A percentile compares a stretch with the other conserved stretches of the same genome.
phyloP scores from a whole-genome alignment of 2,329 filamentous ascomycete species.

The Clonostachys sp. region DNA sequence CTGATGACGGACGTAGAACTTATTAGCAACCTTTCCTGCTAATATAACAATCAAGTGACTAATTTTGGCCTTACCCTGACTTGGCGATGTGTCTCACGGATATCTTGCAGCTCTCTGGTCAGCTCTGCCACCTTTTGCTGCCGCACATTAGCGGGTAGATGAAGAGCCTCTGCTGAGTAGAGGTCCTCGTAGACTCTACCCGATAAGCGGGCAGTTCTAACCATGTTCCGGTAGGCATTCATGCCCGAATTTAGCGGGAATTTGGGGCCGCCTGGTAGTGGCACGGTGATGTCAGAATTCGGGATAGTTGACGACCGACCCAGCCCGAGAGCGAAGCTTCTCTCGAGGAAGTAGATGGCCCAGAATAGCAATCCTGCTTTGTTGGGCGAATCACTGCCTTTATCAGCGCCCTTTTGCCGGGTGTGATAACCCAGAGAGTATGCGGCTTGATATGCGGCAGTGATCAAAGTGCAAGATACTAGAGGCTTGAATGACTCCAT shows the following conservation, averaged over 20 bases:
- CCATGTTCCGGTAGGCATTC: not conserved
- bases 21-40: too few species aligned
- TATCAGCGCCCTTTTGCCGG: not conserved
- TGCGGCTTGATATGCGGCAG: not conserved
- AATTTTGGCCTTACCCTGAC: too few species aligned
- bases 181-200: not conserved
- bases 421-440: not conserved
- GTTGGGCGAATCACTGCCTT: not conserved
- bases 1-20: too few species aligned
- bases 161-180: not conserved
- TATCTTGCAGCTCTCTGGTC: not conserved
- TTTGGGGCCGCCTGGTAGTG: not conserved
- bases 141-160: not conserved
- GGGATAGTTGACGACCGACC: conserved; percentile 15
- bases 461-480: not conserved
- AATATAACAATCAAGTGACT: too few species aligned
- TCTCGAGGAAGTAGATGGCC: conserved; percentile 15
- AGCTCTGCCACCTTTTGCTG: not conserved
- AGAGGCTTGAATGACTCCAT: not conserved
- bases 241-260: too few species aligned
- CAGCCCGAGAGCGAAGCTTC: conserved; percentile 13
- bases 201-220: not conserved
- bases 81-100: not conserved
- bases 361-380: conserved; percentile 11
- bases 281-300: conserved; percentile 15